Evolutionary conservation across 345 rosid species (phyloP).

Genomic region (Boechera divaricarpa): DNA sequence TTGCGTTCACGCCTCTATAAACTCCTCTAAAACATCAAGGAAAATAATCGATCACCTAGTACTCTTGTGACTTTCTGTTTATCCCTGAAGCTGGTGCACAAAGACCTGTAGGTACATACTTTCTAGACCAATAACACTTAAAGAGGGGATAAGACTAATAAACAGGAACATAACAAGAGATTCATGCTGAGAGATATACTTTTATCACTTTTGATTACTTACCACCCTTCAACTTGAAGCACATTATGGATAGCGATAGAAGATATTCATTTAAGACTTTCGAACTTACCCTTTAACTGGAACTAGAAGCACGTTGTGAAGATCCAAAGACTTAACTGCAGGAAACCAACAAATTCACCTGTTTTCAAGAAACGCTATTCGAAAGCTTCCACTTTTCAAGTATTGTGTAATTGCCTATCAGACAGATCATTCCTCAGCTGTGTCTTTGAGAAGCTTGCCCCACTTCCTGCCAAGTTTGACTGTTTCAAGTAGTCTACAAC

Average conservation of each 20-base stretch:
- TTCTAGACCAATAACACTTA: constrained; percentile 4
- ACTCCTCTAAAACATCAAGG: background rate
- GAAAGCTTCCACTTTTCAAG: background rate
- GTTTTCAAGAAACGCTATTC: background rate
- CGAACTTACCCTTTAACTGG: constrained; percentile 5
- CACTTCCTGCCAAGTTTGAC: constrained; percentile 2
- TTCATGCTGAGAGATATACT: background rate
- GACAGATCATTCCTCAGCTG: background rate
- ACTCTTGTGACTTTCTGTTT: background rate
- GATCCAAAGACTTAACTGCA: constrained; percentile 6
- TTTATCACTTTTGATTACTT: background rate
- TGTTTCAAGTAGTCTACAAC: background rate
- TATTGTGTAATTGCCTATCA: background rate
- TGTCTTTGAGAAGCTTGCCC: background rate
- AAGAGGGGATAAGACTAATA: background rate
- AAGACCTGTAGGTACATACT: background rate
- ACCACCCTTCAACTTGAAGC: background rate
- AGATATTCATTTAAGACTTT: background rate
- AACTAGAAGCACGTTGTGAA: background rate
- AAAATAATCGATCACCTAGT: background rate
- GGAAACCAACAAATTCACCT: background rate
- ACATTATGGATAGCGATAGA: background rate
- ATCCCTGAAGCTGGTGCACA: background rate
- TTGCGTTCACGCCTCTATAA: background rate
- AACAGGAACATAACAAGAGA: background rate